Conservation (phyloP, 495 filamentous ascomycete genomes). For the Symbiotaphrina buchneri region DNA sequence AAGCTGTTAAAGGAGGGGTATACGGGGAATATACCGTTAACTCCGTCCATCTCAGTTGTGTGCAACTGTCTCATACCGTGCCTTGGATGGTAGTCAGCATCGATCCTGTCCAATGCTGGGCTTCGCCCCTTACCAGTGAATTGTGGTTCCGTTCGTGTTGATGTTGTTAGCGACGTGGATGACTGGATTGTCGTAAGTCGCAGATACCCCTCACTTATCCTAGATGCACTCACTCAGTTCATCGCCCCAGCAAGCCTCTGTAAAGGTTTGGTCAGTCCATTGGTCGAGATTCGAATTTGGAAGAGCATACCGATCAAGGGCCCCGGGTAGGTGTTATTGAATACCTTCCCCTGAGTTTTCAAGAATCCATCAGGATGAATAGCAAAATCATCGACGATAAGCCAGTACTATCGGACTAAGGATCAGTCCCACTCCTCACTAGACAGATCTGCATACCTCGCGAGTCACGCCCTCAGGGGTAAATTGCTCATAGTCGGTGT, state of each 20-base stretch:
- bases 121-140: no score
- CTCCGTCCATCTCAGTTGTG: constrained; percentile 9
- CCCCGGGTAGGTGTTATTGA: constrained; percentile 3
- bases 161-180: constrained; percentile 14
- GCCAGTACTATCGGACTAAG: constrained; percentile 3
- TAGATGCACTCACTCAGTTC: constrained; percentile 1
- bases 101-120: no score
- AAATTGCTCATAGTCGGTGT: constrained; percentile 26
- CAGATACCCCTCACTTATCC: background rate
- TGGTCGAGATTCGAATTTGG: no score
- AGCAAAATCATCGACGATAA: constrained; percentile 3
- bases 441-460: background rate
- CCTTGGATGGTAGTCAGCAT: no score
- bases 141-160: constrained; percentile 15
- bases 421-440: background rate
- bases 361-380: constrained; percentile 4
- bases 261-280: background rate
- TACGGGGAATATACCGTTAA: constrained; percentile 20
- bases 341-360: constrained; percentile 2
- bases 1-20: no score
- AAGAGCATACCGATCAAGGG: no score
- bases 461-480: constrained; percentile 15
- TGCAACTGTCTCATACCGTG: constrained; percentile 18
- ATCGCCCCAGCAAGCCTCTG: constrained; percentile 10
- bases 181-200: background rate